A percentile compares a stretch with the other conserved stretches of the same genome.
These are phyloP conservation scores for Ustilago crameri DNA, from an alignment of 1,284 basidiomycete genomes.

Conservation along the genomic window DNA sequence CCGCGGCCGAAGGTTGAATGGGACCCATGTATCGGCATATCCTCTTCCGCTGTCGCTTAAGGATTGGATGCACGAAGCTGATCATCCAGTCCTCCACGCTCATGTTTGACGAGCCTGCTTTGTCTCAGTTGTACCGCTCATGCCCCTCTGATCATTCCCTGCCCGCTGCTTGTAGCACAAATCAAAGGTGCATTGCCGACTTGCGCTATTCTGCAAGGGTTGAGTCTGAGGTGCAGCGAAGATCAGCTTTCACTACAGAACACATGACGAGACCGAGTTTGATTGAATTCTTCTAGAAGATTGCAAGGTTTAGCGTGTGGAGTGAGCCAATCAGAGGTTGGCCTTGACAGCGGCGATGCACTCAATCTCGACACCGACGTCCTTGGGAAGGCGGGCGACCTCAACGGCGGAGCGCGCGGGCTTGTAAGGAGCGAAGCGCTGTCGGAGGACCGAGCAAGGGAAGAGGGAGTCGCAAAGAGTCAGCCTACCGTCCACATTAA, in stretches of 20 bases:
- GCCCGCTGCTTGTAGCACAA: neutral
- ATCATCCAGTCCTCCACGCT: constrained; percentile 1
- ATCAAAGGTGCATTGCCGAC: constrained; percentile 1
- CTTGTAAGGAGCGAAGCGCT: constrained; percentile 73
- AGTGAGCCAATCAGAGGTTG: constrained; percentile 19
- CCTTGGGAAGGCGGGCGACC: constrained; percentile 79
- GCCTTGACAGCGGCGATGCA: constrained; percentile 75
- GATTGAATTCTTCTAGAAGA: neutral
- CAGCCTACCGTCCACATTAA: neutral
- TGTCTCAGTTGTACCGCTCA: constrained; percentile 7
- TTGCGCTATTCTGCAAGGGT: neutral
- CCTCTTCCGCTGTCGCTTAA: neutral
- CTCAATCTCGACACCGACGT: constrained; percentile 90
- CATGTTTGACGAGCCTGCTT: neutral
- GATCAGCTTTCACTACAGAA: neutral
- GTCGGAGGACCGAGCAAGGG: neutral
- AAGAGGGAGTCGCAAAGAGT: neutral
- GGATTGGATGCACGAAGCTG: constrained; percentile 5
- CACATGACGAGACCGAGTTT: neutral
- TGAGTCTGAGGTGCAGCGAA: neutral
- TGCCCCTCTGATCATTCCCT: constrained; percentile 7
- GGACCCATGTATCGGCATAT: neutral
- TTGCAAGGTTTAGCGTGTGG: constrained; percentile 1
- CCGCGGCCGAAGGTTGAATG: neutral
- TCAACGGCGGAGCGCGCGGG: constrained; percentile 83